phyloP scores from a whole-genome alignment of 352 stramenopile species.

The Globisporangium nunn region DNA sequence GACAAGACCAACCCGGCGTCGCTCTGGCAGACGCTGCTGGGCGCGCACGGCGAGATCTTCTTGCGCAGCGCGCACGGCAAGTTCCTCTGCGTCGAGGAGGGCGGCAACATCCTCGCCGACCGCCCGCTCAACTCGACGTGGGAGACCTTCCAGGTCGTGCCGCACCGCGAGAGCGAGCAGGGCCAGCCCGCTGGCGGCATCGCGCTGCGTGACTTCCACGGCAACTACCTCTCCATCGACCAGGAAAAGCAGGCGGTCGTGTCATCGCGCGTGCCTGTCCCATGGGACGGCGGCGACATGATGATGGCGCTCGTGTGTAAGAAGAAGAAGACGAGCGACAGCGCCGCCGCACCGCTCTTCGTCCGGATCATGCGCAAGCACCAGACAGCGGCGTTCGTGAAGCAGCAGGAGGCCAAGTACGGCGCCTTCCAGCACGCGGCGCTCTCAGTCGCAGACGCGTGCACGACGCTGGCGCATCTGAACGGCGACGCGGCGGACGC shows the following conservation, averaged over 20 bases:
- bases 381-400: constrained; percentile 51
- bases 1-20: constrained; percentile 24
- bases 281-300: constrained; percentile 66
- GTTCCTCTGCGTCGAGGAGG: constrained; percentile 77
- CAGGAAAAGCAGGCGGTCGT: constrained; percentile 28
- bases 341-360: constrained; percentile 30
- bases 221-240: constrained; percentile 72
- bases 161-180: constrained; percentile 23
- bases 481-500: constrained; percentile 37
- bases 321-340: constrained; percentile 19
- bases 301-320: constrained; percentile 76
- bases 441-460: constrained; percentile 55
- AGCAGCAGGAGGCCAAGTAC: constrained; percentile 38
- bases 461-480: constrained; percentile 47
- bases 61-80: constrained; percentile 75
- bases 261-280: constrained; percentile 39
- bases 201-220: constrained; percentile 71
- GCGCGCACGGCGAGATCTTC: constrained; percentile 48
- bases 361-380: constrained; percentile 72
- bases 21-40: constrained; percentile 73
- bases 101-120: constrained; percentile 63
- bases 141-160: constrained; percentile 83
- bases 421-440: constrained; percentile 37
- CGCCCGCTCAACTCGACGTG: constrained; percentile 74
- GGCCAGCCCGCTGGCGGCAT: constrained; percentile 25